phyloP scores from a whole-genome alignment of 768 basidiomycete genomes.

The Pluteus cervinus region DNA sequence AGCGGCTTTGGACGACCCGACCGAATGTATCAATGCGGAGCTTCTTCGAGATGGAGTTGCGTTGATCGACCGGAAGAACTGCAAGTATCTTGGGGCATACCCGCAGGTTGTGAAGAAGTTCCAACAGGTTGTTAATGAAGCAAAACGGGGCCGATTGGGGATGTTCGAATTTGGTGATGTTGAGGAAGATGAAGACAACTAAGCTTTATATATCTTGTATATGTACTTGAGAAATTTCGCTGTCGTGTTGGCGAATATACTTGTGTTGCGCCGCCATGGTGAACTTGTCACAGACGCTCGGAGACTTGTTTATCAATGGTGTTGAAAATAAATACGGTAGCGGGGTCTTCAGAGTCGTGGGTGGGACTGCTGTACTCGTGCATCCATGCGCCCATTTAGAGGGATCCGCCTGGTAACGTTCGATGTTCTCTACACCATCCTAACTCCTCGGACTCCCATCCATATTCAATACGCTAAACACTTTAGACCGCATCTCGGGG shows the following conservation, averaged over 20 bases:
- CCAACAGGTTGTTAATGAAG: constrained; percentile 50
- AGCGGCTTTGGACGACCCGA: constrained; percentile 55
- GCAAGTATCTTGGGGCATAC: constrained; percentile 67
- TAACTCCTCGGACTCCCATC: constrained; percentile 63
- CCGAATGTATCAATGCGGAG: constrained; percentile 83
- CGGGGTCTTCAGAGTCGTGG: no score
- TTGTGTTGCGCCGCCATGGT: no score
- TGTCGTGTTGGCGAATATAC: no score
- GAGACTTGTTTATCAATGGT: no score
- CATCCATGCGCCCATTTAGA: no score
- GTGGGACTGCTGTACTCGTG: no score
- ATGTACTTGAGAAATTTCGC: no score
- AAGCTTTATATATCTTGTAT: no score
- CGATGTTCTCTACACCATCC: constrained; percentile 71
- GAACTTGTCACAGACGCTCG: no score
- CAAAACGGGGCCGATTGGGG: constrained; percentile 70
- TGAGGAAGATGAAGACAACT: constrained; percentile 65
- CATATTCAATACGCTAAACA: constrained; percentile 59
- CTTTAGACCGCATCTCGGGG: constrained; percentile 65
- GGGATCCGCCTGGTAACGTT: constrained; percentile 69
- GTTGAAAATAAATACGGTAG: no score
- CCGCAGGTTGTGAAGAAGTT: constrained; percentile 62
- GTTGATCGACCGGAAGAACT: constrained; percentile 68
- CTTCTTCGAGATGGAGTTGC: constrained; percentile 86
- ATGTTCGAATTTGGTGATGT: constrained; percentile 94